Conservation (phyloP, 148 eudicot genomes). For the Spergularia bocconei region DNA sequence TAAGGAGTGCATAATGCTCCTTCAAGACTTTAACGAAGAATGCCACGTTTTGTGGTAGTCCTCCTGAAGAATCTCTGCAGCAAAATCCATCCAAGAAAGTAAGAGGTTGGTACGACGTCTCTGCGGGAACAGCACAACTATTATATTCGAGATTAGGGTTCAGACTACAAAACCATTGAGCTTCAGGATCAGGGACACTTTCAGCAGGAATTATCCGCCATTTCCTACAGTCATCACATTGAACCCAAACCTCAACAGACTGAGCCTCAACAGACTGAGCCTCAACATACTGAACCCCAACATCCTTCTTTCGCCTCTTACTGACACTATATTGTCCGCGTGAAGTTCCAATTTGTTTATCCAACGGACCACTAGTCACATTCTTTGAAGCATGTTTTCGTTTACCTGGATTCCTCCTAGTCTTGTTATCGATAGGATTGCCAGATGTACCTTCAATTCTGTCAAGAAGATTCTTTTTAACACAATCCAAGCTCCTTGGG, state of each 20-base stretch:
- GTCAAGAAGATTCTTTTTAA: slow-evolving; percentile 61
- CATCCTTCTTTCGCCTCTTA: slow-evolving; percentile 40
- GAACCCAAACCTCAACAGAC: slow-evolving; percentile 69
- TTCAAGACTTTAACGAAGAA: slow-evolving; percentile 74
- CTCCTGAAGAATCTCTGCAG: slow-evolving; percentile 62
- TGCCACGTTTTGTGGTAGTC: slow-evolving; percentile 65
- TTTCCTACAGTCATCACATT: slow-evolving; percentile 88
- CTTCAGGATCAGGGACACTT: slow-evolving; percentile 35
- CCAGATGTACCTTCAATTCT: slow-evolving; percentile 38
- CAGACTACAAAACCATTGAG: slow-evolving; percentile 96
- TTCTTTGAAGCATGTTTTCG: slow-evolving; percentile 40
- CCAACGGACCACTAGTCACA: slow-evolving; percentile 15
- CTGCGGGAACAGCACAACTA: slow-evolving; percentile 73
- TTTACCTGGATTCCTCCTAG: slow-evolving; percentile 30
- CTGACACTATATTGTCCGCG: slow-evolving; percentile 19
- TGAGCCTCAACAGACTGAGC: slow-evolving; percentile 1
- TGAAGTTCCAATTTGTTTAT: slow-evolving; percentile 26
- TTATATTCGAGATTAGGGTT: slow-evolving; percentile 57
- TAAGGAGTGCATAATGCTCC: slow-evolving; percentile 58
- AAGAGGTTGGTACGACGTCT: slow-evolving; percentile 52
- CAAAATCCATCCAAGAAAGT: slow-evolving; percentile 79
- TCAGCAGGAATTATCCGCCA: slow-evolving; percentile 73
- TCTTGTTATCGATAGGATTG: slow-evolving; percentile 25
- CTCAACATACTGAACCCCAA: slow-evolving; percentile 28
- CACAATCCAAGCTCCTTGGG: slow-evolving; percentile 42